phyloP scores from a whole-genome alignment of 768 basidiomycete species.

The Mycena metata region DNA sequence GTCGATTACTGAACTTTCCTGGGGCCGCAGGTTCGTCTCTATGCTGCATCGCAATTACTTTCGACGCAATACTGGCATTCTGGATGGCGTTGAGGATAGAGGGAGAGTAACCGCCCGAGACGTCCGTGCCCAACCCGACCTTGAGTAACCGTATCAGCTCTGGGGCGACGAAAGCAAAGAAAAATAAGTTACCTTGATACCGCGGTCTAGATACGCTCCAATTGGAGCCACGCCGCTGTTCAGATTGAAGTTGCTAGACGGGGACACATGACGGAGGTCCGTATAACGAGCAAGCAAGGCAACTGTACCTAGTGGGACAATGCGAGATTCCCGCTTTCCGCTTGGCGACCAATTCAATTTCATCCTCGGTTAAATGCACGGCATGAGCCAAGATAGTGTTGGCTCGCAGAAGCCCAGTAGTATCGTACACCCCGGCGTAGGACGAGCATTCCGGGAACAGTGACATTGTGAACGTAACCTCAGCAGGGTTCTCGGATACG shows the following conservation, averaged over 20 bases:
- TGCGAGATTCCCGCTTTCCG: conserved; percentile 86
- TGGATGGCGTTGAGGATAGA: conserved; percentile 85
- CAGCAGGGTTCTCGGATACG: conserved; percentile 85
- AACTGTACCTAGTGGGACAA: conserved; percentile 72
- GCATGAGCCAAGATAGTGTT: conserved; percentile 94
- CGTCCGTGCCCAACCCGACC: conserved; percentile 97
- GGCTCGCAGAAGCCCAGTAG: conserved; percentile 76
- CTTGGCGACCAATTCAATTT: conserved; percentile 78
- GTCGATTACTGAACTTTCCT: conserved; percentile 63
- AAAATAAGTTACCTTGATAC: conserved; percentile 77
- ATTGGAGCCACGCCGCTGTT: conserved; percentile 88
- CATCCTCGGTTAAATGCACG: conserved; percentile 80
- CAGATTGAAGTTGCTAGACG: conserved; percentile 86
- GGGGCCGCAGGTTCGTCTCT: conserved; percentile 19
- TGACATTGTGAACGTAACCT: conserved; percentile 73
- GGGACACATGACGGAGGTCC: no score
- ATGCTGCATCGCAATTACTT: conserved; percentile 71
- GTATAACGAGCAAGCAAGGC: no score
- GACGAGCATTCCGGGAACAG: conserved; percentile 75
- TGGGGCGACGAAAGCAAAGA: not conserved
- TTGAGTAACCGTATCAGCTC: conserved; percentile 45
- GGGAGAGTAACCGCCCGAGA: conserved; percentile 87
- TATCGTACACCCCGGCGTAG: conserved; percentile 89
- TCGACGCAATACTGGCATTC: conserved; percentile 85
- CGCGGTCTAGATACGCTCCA: conserved; percentile 82